phyloP scores from a whole-genome alignment of 345 rosid genomes.

The Aquilaria yunnanensis region DNA sequence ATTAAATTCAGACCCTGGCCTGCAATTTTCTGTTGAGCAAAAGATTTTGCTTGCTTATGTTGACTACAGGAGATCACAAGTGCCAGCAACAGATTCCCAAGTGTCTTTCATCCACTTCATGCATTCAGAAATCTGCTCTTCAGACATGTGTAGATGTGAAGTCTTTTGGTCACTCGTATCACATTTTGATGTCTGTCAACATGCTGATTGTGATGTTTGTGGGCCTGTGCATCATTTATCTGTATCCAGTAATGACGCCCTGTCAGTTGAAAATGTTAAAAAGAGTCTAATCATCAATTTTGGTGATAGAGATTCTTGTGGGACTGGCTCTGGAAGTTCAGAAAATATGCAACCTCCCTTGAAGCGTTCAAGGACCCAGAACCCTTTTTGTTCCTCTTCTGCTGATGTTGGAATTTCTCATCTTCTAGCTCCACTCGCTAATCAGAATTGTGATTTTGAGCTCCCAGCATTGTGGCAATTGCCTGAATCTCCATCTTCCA shows the following conservation, averaged over 20 bases:
- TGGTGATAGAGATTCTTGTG: conserved; percentile 4
- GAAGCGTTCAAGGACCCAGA: conserved; percentile 23
- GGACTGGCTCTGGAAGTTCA: conserved; percentile 11
- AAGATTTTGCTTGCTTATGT: conserved; percentile 21
- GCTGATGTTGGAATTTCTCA: conserved; percentile 14
- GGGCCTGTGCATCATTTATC: conserved; percentile 12
- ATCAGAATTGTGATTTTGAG: conserved; percentile 15
- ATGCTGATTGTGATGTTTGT: conserved; percentile 20
- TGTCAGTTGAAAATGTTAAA: conserved; percentile 1
- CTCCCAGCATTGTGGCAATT: conserved; percentile 24
- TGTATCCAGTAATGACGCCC: conserved; percentile 1
- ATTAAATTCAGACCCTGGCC: neutral
- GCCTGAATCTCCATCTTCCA: conserved; percentile 30
- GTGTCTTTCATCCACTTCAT: conserved; percentile 22
- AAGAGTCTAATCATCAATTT: conserved; percentile 1
- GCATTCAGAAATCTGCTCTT: conserved; percentile 25
- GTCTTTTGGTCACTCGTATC: conserved; percentile 8
- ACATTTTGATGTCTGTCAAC: conserved; percentile 24
- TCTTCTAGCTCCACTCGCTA: conserved; percentile 12
- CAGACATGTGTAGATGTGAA: conserved; percentile 19
- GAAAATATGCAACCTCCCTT: conserved; percentile 16
- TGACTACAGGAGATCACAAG: conserved; percentile 13
- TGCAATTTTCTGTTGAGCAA: conserved; percentile 9
- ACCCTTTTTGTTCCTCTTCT: conserved; percentile 7
- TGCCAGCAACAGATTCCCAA: conserved; percentile 1